These are phyloP conservation scores for Aspergillus affinis DNA, from an alignment of 495 filamentous ascomycete species.

Conservation along the genomic window DNA sequence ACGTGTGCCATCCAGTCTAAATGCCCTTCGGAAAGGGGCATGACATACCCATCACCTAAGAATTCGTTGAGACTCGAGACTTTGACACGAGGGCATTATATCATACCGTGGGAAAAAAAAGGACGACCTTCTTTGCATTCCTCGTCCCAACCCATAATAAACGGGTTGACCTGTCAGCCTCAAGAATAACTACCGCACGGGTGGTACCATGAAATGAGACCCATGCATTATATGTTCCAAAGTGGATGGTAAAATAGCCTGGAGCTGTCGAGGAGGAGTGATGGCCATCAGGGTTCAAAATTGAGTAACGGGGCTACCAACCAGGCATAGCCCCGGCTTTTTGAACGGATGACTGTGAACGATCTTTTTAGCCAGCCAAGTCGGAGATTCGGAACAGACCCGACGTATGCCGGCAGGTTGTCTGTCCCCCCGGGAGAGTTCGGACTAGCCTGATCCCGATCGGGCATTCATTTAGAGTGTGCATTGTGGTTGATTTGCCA, in stretches of 20 bases:
- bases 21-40: conserved; percentile 23
- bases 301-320: too few species aligned
- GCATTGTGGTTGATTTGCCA: too few species aligned
- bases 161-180: conserved; percentile 12
- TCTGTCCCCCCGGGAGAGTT: too few species aligned
- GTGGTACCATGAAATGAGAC: conserved; percentile 2
- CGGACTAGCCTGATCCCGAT: too few species aligned
- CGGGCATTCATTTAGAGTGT: too few species aligned
- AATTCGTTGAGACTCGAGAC: neutral
- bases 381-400: too few species aligned
- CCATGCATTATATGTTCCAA: conserved; percentile 20
- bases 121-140: conserved; percentile 15
- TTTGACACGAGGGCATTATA: neutral
- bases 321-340: too few species aligned
- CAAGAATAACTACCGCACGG: conserved; percentile 8
- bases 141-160: conserved; percentile 18
- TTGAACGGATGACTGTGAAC: too few species aligned
- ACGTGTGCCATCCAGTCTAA: conserved; percentile 26
- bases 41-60: conserved; percentile 27
- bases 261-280: conserved; percentile 15
- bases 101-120: conserved; percentile 26
- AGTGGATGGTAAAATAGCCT: conserved; percentile 20
- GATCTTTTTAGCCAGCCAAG: too few species aligned
- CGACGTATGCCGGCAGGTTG: too few species aligned
- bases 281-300: conserved; percentile 23